A percentile compares a stretch with the other conserved stretches of the same genome.
Conservation (phyloP, 148 eudicot genomes). For the Chenopodium suecicum region DNA sequence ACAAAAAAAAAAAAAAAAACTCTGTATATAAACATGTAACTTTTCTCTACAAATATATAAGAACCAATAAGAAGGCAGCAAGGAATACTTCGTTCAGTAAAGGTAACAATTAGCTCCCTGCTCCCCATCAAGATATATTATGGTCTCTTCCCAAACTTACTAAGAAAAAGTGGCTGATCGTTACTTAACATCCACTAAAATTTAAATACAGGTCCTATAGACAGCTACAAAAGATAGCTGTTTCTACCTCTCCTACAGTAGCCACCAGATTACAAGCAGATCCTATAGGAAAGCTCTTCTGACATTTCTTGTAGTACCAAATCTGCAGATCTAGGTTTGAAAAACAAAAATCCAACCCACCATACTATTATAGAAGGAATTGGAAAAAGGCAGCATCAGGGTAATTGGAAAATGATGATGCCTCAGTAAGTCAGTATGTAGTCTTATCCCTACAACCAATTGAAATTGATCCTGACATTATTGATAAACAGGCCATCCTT, state of each 20-base stretch:
- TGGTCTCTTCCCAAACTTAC: neutral
- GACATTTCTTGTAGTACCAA: neutral
- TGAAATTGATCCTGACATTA: neutral
- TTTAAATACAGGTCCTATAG: neutral
- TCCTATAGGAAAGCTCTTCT: neutral
- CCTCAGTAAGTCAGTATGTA: neutral
- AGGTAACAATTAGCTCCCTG: neutral
- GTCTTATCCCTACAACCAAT: neutral
- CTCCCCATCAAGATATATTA: slow-evolving; percentile 3
- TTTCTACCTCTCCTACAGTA: neutral
- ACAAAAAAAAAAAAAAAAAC: neutral
- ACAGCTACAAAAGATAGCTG: neutral
- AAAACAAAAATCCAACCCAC: neutral
- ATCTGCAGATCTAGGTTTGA: neutral
- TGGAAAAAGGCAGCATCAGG: neutral
- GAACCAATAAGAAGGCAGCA: neutral
- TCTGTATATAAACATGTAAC: neutral
- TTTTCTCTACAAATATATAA: neutral
- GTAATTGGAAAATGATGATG: neutral
- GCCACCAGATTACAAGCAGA: neutral
- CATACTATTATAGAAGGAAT: too few relatives aligned
- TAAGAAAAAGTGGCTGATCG: neutral
- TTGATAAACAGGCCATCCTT: neutral
- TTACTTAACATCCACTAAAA: neutral
- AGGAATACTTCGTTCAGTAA: neutral